These are phyloP conservation scores for Hypocrella siamensis DNA, from an alignment of 2,329 filamentous ascomycete species.

Conservation along the genomic window DNA sequence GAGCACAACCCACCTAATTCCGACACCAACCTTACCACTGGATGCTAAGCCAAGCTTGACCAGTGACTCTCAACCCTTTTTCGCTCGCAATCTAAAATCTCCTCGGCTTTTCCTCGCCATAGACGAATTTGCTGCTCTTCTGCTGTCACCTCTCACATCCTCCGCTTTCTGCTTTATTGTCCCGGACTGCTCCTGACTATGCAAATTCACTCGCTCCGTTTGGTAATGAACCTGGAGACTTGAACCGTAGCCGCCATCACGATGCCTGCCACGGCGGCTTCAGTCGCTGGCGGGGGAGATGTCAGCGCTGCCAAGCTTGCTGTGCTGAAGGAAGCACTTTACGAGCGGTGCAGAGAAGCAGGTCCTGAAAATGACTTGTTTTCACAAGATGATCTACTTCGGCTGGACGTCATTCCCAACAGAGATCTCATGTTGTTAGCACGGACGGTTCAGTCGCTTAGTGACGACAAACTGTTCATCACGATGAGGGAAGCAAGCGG, in stretches of 20 bases:
- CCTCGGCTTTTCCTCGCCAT: too few species aligned
- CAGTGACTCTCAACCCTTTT: too few species aligned
- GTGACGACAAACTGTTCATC: slow-evolving; percentile 43
- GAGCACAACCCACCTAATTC: too few species aligned
- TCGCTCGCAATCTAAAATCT: too few species aligned
- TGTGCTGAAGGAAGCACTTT: slow-evolving; percentile 40
- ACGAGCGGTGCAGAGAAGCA: slow-evolving; percentile 36
- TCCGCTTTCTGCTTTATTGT: too few species aligned
- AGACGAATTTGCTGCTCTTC: too few species aligned
- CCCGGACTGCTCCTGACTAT: too few species aligned
- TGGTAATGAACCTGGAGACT: too few species aligned
- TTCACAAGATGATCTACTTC: slow-evolving; percentile 41
- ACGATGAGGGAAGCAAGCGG: slow-evolving; percentile 24
- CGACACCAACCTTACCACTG: too few species aligned
- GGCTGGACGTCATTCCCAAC: slow-evolving; percentile 40
- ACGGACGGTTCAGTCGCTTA: slow-evolving; percentile 39
- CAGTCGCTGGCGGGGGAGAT: slow-evolving; percentile 13
- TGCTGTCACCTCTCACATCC: too few species aligned
- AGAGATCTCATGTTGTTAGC: slow-evolving; percentile 38
- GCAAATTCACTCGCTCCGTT: too few species aligned
- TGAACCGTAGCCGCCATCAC: slow-evolving; percentile 1
- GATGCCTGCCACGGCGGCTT: slow-evolving; percentile 14
- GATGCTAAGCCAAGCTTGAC: too few species aligned
- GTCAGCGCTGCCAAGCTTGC: slow-evolving; percentile 25
- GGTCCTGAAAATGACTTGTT: slow-evolving; percentile 33